These are phyloP conservation scores for Raffaelea arxii DNA, from an alignment of 2,329 filamentous ascomycete genomes.

Conservation along the genomic window DNA sequence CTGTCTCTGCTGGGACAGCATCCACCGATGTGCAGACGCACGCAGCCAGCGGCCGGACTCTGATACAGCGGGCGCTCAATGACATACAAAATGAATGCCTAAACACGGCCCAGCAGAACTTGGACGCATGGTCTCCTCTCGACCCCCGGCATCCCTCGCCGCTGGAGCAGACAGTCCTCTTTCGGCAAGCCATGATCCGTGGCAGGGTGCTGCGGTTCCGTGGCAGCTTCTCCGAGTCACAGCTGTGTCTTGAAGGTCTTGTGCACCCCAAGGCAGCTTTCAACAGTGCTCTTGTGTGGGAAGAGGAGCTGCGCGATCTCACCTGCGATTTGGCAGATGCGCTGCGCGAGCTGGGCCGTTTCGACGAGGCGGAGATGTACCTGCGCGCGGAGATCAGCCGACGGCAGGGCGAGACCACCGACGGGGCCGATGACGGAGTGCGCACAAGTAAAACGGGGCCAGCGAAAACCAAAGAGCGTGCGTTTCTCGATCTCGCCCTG, in stretches of 20 bases:
- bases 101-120: background rate
- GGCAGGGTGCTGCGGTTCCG: conserved; percentile 1
- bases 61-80: background rate
- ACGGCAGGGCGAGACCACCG: background rate
- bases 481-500: background rate
- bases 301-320: background rate
- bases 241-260: background rate
- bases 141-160: background rate
- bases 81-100: background rate
- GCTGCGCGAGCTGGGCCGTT: background rate
- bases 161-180: background rate
- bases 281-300: background rate
- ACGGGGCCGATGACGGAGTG: background rate
- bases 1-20: background rate
- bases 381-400: background rate
- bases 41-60: background rate
- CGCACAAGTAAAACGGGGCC: background rate
- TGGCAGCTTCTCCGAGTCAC: background rate
- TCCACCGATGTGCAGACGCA: background rate
- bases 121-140: background rate
- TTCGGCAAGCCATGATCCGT: background rate
- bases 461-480: background rate
- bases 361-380: background rate
- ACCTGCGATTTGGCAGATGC: conserved; percentile 1
- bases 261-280: background rate